Base-by-base conservation (phyloP, 2,329 filamentous ascomycete genomes). In the Fonsecaea multimorphosa region DNA sequence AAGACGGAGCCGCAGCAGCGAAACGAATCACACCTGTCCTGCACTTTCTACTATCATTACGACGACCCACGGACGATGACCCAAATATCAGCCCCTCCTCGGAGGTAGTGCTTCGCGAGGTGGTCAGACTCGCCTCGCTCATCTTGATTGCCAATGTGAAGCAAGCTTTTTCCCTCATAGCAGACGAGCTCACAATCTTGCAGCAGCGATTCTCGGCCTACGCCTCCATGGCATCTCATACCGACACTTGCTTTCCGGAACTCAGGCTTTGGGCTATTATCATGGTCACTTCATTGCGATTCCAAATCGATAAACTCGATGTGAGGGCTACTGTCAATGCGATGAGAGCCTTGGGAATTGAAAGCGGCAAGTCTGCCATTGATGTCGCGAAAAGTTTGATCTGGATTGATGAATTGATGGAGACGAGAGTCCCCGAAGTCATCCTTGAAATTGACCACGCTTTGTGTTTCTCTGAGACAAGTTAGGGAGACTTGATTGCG, bases 41-140 rank as follows among this genome's bases (percentile, higher is more conserved):
- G 11, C 63, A 65, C 34, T 52, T 60, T 29, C 32, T 67, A 4
- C 61, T 67, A 16, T 63, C 65, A n/a, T 29, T 64, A 8, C 61
- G 61, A 24, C 54, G 65, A 5, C n/a, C 38, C 22, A 9, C 31
- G 14, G 56, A 60, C 8, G 19, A 14, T 5, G 32, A 14, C 29
- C n/a, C 29, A 29, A 8, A 6, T 16, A 31, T 34, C 38, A 8
- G 29, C 14, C 31, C 12, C 19, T 49, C 14, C 1, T 19, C 38
- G 5, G 52, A 57, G 11, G 3, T n/a, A 11, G 5, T 55, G 12
- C 24, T 61, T 0, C 12, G n/a, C 29, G 65, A 67, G 34, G 11
- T 64, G 14, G 34, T 59, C 49, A 31, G 65, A 19, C 56, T 67
- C 8, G 46, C 60, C 52, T 29, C 60, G 16, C 57, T 67, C 7